Evolutionary conservation across 345 rosid genomes (phyloP).

Genomic region (Microcos paniculata): DNA sequence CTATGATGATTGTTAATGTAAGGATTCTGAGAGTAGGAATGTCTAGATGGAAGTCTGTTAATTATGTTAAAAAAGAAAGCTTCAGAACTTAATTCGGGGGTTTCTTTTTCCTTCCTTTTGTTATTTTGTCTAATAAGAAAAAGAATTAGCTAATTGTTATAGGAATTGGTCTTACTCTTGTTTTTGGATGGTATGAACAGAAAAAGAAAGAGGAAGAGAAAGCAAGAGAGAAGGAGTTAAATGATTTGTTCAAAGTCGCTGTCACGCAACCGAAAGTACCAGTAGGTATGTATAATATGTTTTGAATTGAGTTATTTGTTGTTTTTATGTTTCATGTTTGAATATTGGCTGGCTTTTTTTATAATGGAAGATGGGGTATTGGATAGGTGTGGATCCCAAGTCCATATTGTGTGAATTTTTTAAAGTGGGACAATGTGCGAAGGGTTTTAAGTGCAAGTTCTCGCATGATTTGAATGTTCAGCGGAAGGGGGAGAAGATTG

Average conservation of each 20-base stretch:
- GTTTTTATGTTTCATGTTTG: not conserved
- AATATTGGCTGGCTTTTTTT: not conserved
- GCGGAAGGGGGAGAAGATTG: slow-evolving; percentile 97
- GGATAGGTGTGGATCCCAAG: slow-evolving; percentile 92
- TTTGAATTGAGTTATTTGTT: not conserved
- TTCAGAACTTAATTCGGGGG: not conserved
- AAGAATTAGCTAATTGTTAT: not conserved
- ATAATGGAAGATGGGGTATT: slow-evolving; percentile 14
- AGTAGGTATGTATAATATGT: slow-evolving; percentile 40
- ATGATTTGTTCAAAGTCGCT: slow-evolving; percentile 87
- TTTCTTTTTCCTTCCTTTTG: not conserved
- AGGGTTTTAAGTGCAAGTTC: slow-evolving; percentile 94
- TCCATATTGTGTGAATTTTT: slow-evolving; percentile 86
- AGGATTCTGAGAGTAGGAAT: not conserved
- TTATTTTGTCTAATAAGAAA: not conserved
- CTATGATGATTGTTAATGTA: not conserved
- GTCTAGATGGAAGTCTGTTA: not conserved
- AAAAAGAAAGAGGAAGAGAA: slow-evolving; percentile 98
- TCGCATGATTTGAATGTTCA: slow-evolving; percentile 93
- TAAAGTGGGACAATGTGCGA: slow-evolving; percentile 85
- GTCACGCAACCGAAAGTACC: slow-evolving; percentile 97
- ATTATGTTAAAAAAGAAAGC: not conserved
- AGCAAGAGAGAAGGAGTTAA: slow-evolving; percentile 91
- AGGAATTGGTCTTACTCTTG: not conserved
- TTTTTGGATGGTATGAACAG: slow-evolving; percentile 36